A percentile compares a stretch with the other conserved stretches of the same genome.
These are phyloP conservation scores for Begonia fuchsioides DNA, from an alignment of 306 rosid genomes.

Conservation along the genomic window DNA sequence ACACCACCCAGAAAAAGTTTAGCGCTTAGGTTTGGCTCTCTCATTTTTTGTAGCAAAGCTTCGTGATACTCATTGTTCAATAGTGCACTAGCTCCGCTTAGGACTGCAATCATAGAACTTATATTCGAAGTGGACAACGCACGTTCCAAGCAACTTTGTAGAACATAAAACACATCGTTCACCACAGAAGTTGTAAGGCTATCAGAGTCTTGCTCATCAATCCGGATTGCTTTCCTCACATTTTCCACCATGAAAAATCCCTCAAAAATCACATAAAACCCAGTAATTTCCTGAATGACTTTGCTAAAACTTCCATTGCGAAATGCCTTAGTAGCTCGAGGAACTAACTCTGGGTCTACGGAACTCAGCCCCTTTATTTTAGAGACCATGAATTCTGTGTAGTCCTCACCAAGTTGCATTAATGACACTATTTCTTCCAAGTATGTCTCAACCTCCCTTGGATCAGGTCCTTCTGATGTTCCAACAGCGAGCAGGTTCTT, in stretches of 20 bases:
- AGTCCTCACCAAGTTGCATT: slow-evolving; percentile 92
- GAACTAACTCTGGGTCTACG: slow-evolving; percentile 74
- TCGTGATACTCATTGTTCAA: slow-evolving; percentile 77
- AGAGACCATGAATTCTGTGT: slow-evolving; percentile 70
- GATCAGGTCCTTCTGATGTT: slow-evolving; percentile 74
- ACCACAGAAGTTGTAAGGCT: slow-evolving; percentile 95
- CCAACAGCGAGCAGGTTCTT: slow-evolving; percentile 69
- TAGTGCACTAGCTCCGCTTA: slow-evolving; percentile 82
- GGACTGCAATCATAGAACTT: slow-evolving; percentile 74
- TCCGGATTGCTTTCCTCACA: slow-evolving; percentile 78
- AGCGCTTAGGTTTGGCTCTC: slow-evolving; percentile 90
- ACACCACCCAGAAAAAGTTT: slow-evolving; percentile 89
- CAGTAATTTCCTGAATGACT: slow-evolving; percentile 74
- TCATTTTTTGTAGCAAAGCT: slow-evolving; percentile 65
- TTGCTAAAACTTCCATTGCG: slow-evolving; percentile 82
- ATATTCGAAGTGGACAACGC: slow-evolving; percentile 79
- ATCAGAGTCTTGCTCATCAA: slow-evolving; percentile 74
- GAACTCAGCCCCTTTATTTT: slow-evolving; percentile 71
- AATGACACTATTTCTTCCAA: slow-evolving; percentile 75
- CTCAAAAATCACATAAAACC: slow-evolving; percentile 77
- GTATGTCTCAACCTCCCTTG: slow-evolving; percentile 67
- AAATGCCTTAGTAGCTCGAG: slow-evolving; percentile 78
- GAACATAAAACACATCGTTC: slow-evolving; percentile 86
- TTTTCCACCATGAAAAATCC: slow-evolving; percentile 98
- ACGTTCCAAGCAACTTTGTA: slow-evolving; percentile 85